Evolutionary conservation across 164 flowering plant genomes (phyloP), one percentile per base, ranked within the genome.

Genomic region (Akebia trifoliata): DNA sequence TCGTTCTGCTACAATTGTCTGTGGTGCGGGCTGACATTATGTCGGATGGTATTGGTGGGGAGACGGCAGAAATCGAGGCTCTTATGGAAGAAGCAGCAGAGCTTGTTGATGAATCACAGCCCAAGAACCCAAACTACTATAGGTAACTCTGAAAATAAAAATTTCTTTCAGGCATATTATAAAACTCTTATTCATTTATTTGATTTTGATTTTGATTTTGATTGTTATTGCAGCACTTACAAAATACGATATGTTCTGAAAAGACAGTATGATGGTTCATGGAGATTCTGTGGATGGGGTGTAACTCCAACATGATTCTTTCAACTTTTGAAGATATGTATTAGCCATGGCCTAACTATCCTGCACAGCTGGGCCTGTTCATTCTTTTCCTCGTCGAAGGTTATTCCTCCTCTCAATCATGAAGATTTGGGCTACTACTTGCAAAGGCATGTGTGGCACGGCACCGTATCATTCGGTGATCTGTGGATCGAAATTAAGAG

Each of bases 81-180:
- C 68, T 80, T 35, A 46, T 93, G 58, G 95, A 90, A 77, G 99
- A 93, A 75, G 97, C 97, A 30, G 99, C 97, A 39, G 99, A 93
- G 74, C 95, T 93, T 65, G 91, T 93, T 52, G 92, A 81, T 73
- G 92, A 79, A 60, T 74, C 85, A 59, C 86, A 72, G 65, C 75
- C 73, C 12, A 87, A 83, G 73, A 80, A 93, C 63, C 92, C 99
- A 57, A 93, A 69, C 48, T 90, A 93, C 63, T 86, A 84, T 80
- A 87, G 99, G 99, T 86, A 60, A 43, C 21, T 49, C 14, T 25
- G 14, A 26, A n/a, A 15, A 3, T 7, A n/a, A 58, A 15, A 30
- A 25, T 0, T n/a, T 30, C 29, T 4, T 29, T 42, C 4, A 1
- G 1, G 5, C 2, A 12, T 17, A 12, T 14, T 8, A 29, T 50